Evolutionary conservation across 2,329 filamentous ascomycete species (phyloP).

Genomic region (Fusarium odoratissimum): DNA sequence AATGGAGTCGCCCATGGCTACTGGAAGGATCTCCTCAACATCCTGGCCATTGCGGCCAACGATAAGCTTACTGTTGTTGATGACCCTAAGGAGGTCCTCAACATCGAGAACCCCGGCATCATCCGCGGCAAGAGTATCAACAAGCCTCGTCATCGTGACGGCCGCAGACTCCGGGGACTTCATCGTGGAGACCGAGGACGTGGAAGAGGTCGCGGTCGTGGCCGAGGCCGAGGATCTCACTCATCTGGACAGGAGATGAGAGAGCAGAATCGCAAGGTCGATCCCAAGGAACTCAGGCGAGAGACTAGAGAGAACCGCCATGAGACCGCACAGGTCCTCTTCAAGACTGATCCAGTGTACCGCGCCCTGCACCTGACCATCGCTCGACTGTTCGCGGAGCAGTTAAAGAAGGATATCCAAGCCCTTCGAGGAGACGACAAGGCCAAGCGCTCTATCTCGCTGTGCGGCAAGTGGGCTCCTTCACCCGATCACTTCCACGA

Average conservation of each 20-base stretch:
- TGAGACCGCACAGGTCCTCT: conserved; percentile 52
- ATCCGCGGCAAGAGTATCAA: conserved; percentile 34
- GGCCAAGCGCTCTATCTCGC: conserved; percentile 60
- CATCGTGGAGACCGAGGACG: neutral
- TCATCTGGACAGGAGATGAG: neutral
- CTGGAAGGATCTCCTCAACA: conserved; percentile 71
- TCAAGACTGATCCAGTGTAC: conserved; percentile 60
- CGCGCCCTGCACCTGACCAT: conserved; percentile 63
- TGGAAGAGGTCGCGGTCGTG: neutral
- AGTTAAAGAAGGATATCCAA: conserved; percentile 61
- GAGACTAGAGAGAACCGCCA: conserved; percentile 55
- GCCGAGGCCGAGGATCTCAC: neutral
- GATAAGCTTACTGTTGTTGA: conserved; percentile 57
- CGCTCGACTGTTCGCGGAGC: conserved; percentile 66
- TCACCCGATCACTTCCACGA: conserved; percentile 66
- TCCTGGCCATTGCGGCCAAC: conserved; percentile 64
- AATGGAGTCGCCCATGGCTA: conserved; percentile 68
- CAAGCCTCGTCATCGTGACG: conserved; percentile 11
- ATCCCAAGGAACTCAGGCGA: conserved; percentile 42
- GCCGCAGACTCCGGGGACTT: neutral
- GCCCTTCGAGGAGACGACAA: conserved; percentile 54
- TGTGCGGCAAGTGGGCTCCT: conserved; percentile 72
- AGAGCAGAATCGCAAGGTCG: neutral
- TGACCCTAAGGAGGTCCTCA: conserved; percentile 56
- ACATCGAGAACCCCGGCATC: conserved; percentile 48